Conservation (phyloP, 192 early-diverging fungal species). For the Podila epigama region DNA sequence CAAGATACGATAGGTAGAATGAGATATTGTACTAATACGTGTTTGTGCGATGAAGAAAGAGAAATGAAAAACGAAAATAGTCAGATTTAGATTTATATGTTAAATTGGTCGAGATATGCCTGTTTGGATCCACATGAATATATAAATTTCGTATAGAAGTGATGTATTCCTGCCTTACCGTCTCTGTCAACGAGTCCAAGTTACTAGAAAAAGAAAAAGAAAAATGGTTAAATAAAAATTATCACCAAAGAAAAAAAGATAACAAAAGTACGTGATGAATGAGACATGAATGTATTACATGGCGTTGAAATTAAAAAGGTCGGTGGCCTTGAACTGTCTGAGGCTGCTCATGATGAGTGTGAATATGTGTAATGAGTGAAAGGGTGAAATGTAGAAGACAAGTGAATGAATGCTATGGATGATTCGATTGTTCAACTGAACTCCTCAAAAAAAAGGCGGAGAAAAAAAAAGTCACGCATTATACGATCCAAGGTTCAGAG, state of each 20-base stretch:
- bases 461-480: too few relatives aligned
- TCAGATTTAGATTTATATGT: too few relatives aligned
- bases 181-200: conserved; percentile 93
- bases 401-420: not conserved
- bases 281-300: conserved; percentile 59
- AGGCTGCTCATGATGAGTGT: conserved; percentile 46
- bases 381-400: too few relatives aligned
- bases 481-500: too few relatives aligned
- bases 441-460: too few relatives aligned
- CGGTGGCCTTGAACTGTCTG: conserved; percentile 78
- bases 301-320: conserved; percentile 95
- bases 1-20: conserved; percentile 93
- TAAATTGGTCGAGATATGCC: too few relatives aligned
- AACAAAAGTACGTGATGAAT: not conserved
- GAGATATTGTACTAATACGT: conserved; percentile 83
- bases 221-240: too few relatives aligned
- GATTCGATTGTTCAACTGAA: too few relatives aligned
- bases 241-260: too few relatives aligned
- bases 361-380: not conserved
- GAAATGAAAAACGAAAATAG: too few relatives aligned
- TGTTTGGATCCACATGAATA: not conserved
- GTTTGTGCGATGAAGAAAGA: not conserved
- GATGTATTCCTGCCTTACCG: conserved; percentile 56
- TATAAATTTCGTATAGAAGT: not conserved
- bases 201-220: conserved; percentile 60